Evolutionary conservation across 2,329 filamentous ascomycete species (phyloP), one percentile per base, ranked within the genome.

Genomic region (Xylariaceae sp.): DNA sequence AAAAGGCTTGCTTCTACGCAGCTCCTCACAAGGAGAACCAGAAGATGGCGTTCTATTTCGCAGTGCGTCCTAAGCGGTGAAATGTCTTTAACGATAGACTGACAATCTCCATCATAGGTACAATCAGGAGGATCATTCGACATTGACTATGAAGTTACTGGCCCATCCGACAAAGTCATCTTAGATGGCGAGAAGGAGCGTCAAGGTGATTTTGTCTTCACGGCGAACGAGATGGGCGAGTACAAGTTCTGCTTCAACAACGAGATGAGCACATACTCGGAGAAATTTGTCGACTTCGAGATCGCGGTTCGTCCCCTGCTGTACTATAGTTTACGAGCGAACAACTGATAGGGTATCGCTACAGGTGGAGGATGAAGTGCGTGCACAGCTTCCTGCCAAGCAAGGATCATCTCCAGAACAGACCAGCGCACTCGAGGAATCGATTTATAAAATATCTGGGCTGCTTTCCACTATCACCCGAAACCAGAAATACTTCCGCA

Each of bases 401-500:
- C 64, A 65, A 61, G 67, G 64, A 53, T 69, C 91, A 41, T 86
- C 88, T 47, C 89, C 92, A 49, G 95, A 99, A 76, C 93, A 98
- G 76, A 95, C 94, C 1, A 87, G 88, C 43, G 85, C 86, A 6
- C 83, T 99, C 45, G 94, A 98, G 75, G 94, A 99, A 78, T 94
- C 92, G 36, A 90, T 98, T 69, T 92, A 95, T 81, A 97, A 96
- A 80, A 84, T 99, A 59, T 96, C 92, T 11, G 88, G 91, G 63
- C 92, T 96, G 73, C 80, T 99, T 47, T 96, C 92, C 12, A 97
- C 93, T 61, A 95, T 99, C 72, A 92, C 91, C 37, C 87, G 95
- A 71, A 97, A 96, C 80, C 95, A 99, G 73, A 99, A 99, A 76
- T 99, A 99, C 82, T 99, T 99, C 87, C 90, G 96, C 62, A 99